These are phyloP conservation scores for Tephrocybe sp. DNA, from an alignment of 768 basidiomycete genomes.

Conservation along the genomic window DNA sequence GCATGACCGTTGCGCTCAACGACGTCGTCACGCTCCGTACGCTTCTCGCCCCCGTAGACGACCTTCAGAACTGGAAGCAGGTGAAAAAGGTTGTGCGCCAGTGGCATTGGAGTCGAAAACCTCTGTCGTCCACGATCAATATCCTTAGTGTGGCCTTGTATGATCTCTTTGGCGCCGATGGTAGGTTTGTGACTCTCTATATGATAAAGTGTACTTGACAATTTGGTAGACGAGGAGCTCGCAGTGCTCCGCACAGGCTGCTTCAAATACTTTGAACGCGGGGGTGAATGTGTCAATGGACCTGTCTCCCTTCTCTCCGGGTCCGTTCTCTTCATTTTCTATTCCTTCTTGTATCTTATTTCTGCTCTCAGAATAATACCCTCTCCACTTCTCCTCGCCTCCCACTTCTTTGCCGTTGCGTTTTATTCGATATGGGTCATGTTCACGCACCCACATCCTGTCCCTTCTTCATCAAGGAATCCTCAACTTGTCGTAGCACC, in stretches of 20 bases:
- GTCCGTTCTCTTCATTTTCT: slow-evolving; percentile 42
- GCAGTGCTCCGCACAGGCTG: slow-evolving; percentile 77
- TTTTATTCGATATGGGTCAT: slow-evolving; percentile 92
- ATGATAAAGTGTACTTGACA: background rate
- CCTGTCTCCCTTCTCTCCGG: slow-evolving; percentile 90
- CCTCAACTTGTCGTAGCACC: slow-evolving; percentile 39
- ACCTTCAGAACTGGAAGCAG: slow-evolving; percentile 49
- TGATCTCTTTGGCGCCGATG: slow-evolving; percentile 91
- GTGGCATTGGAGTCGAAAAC: slow-evolving; percentile 90
- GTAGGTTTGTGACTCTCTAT: slow-evolving; percentile 43
- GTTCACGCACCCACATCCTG: slow-evolving; percentile 56
- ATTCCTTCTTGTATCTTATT: background rate
- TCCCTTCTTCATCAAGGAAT: slow-evolving; percentile 33
- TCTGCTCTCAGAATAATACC: background rate
- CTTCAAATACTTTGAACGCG: slow-evolving; percentile 96
- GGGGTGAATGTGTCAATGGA: slow-evolving; percentile 84
- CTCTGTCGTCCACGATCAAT: slow-evolving; percentile 83
- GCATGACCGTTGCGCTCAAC: slow-evolving; percentile 94
- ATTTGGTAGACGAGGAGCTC: slow-evolving; percentile 53
- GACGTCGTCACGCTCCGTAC: slow-evolving; percentile 78
- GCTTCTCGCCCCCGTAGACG: slow-evolving; percentile 49
- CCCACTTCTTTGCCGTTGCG: slow-evolving; percentile 95
- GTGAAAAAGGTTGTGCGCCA: slow-evolving; percentile 52
- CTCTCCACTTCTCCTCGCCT: slow-evolving; percentile 67
- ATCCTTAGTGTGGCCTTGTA: slow-evolving; percentile 92